Evolutionary conservation across 2,329 filamentous ascomycete species (phyloP).

Genomic region (Xenoacremonium recifei): DNA sequence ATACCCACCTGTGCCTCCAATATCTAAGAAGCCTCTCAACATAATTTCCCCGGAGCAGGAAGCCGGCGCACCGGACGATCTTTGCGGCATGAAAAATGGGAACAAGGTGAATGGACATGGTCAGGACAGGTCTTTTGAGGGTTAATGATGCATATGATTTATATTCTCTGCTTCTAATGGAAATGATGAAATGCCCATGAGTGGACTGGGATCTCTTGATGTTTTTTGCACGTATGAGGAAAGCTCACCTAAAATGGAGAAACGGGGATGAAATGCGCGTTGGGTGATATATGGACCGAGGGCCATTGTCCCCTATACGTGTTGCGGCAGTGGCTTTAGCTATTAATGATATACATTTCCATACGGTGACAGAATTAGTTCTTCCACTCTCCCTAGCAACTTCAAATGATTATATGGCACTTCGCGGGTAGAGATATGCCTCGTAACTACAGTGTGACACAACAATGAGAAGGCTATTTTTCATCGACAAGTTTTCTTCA

Average conservation of each 20-base stretch:
- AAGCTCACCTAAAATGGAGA: too few relatives aligned
- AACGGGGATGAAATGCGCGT: too few relatives aligned
- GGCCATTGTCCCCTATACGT: too few relatives aligned
- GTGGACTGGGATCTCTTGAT: conserved; percentile 19
- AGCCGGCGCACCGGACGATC: conserved; percentile 22
- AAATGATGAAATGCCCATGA: conserved; percentile 28
- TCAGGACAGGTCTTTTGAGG: conserved; percentile 29
- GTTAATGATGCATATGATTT: conserved; percentile 34
- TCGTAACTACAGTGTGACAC: background rate
- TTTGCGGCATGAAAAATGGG: conserved; percentile 25
- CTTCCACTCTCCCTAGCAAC: conserved; percentile 33
- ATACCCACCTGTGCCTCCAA: conserved; percentile 36
- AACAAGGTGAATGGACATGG: conserved; percentile 29
- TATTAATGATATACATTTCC: too few relatives aligned
- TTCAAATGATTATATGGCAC: too few relatives aligned
- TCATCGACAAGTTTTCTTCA: background rate
- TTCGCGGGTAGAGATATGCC: background rate
- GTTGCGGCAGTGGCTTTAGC: too few relatives aligned
- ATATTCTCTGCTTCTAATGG: conserved; percentile 34
- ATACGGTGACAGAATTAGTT: conserved; percentile 21
- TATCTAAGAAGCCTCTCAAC: conserved; percentile 26
- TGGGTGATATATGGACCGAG: background rate
- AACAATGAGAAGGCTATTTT: background rate
- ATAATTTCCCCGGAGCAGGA: conserved; percentile 19
- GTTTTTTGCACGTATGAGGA: conserved; percentile 12